Evolutionary conservation across 768 basidiomycete genomes (phyloP).

Genomic region (Suillus weaverae): DNA sequence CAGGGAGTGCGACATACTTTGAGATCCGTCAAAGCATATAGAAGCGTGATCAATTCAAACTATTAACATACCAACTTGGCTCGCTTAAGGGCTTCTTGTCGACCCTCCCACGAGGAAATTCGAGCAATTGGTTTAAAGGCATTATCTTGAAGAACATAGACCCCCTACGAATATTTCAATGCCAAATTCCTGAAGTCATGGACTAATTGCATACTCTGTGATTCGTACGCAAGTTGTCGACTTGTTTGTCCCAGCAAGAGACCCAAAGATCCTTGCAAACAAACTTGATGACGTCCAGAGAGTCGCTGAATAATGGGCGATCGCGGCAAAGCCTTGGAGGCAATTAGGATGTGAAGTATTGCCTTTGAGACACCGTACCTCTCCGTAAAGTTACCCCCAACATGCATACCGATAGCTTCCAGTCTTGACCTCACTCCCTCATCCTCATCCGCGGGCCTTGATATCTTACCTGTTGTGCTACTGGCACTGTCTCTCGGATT

Average conservation of each 20-base stretch:
- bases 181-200: neutral
- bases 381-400: slow-evolving; percentile 85
- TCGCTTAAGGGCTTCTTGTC: slow-evolving; percentile 66
- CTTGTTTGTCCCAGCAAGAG: slow-evolving; percentile 90
- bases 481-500: slow-evolving; percentile 35
- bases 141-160: slow-evolving; percentile 93
- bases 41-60: neutral
- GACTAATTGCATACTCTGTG: slow-evolving; percentile 65
- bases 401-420: slow-evolving; percentile 82
- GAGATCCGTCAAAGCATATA: slow-evolving; percentile 4
- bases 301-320: slow-evolving; percentile 72
- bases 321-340: slow-evolving; percentile 69
- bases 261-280: slow-evolving; percentile 97
- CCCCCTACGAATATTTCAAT: slow-evolving; percentile 52
- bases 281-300: slow-evolving; percentile 91
- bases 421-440: slow-evolving; percentile 67
- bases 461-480: slow-evolving; percentile 24
- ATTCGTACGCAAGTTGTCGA: slow-evolving; percentile 93
- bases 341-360: neutral
- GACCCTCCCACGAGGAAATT: slow-evolving; percentile 78
- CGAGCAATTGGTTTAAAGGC: slow-evolving; percentile 82
- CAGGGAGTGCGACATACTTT: slow-evolving; percentile 80
- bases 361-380: slow-evolving; percentile 48
- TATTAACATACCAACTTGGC: slow-evolving; percentile 63
- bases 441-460: slow-evolving; percentile 53